phyloP scores from a whole-genome alignment of 1,139 yeast genomes.

The Pichia cactophila region DNA sequence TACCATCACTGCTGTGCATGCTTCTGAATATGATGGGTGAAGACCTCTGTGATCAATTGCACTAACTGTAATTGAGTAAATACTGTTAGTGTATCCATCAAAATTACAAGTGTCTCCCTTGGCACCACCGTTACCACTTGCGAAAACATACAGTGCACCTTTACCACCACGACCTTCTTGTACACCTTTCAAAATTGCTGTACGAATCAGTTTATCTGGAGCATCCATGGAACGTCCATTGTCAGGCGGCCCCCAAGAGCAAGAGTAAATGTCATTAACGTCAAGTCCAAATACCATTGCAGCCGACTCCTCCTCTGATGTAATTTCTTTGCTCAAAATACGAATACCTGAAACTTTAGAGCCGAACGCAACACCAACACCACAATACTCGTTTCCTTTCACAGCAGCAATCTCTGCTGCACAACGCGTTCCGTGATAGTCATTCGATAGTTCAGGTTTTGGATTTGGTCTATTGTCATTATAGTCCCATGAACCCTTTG shows the following conservation, averaged over 20 bases:
- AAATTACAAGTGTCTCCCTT: slow-evolving; percentile 87
- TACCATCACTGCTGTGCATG: slow-evolving; percentile 94
- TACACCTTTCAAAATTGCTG: slow-evolving; percentile 80
- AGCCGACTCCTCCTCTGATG: slow-evolving; percentile 85
- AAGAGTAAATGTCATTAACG: slow-evolving; percentile 83
- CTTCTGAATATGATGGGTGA: slow-evolving; percentile 86
- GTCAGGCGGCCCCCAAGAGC: slow-evolving; percentile 99
- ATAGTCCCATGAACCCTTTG: slow-evolving; percentile 84
- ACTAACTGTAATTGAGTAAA: slow-evolving; percentile 90
- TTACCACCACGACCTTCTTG: slow-evolving; percentile 72
- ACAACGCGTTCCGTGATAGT: slow-evolving; percentile 95
- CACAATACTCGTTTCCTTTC: slow-evolving; percentile 75
- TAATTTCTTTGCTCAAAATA: slow-evolving; percentile 71
- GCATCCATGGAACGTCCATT: slow-evolving; percentile 82
- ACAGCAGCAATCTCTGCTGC: slow-evolving; percentile 97
- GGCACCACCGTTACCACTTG: slow-evolving; percentile 90
- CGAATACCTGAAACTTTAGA: slow-evolving; percentile 87
- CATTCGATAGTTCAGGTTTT: slow-evolving; percentile 72
- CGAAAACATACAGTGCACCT: slow-evolving; percentile 91
- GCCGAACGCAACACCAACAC: slow-evolving; percentile 87
- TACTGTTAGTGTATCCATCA: slow-evolving; percentile 96
- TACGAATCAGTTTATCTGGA: slow-evolving; percentile 70
- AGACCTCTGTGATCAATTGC: slow-evolving; percentile 81
- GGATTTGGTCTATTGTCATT: slow-evolving; percentile 74
- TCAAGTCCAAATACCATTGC: slow-evolving; percentile 76